Percentiles rank a stretch among this genome's conserved stretches.
phyloP scores from a whole-genome alignment of 306 rosid genomes.

The Dalbergia cultrata region DNA sequence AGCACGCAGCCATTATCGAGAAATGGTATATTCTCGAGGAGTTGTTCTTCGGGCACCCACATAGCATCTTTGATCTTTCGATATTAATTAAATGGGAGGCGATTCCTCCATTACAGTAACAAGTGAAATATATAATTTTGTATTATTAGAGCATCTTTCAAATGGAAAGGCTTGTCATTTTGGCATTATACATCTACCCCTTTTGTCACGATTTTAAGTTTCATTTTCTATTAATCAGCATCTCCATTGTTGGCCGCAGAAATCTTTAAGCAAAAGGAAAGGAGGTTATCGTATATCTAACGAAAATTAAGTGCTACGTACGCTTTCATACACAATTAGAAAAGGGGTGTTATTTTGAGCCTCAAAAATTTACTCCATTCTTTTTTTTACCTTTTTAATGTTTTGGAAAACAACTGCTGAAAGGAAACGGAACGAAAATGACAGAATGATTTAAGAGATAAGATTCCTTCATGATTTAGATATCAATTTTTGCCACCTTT shows the following conservation, averaged over 20 bases:
- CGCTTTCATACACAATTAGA: background rate
- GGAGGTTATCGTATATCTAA: background rate
- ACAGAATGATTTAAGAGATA: background rate
- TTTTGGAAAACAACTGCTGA: constrained; percentile 12
- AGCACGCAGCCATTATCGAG: too few relatives aligned
- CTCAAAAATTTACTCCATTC: background rate
- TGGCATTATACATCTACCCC: background rate
- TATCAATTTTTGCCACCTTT: background rate
- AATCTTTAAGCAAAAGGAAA: constrained; percentile 23
- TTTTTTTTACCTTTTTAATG: background rate
- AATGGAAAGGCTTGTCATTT: constrained; percentile 3
- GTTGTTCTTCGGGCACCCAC: too few relatives aligned
- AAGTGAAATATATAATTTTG: background rate
- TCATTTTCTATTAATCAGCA: background rate
- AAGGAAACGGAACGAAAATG: constrained; percentile 6
- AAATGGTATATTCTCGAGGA: too few relatives aligned
- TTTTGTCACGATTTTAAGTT: background rate
- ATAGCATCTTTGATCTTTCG: background rate
- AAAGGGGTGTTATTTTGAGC: background rate
- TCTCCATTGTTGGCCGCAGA: background rate
- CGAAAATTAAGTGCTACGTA: background rate
- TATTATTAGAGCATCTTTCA: constrained; percentile 7
- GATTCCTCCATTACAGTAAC: constrained; percentile 1
- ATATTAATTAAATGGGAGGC: background rate
- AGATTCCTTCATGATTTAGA: background rate